Conservation (phyloP, 2,329 filamentous ascomycete species). For the Aureobasidium uvarum region DNA sequence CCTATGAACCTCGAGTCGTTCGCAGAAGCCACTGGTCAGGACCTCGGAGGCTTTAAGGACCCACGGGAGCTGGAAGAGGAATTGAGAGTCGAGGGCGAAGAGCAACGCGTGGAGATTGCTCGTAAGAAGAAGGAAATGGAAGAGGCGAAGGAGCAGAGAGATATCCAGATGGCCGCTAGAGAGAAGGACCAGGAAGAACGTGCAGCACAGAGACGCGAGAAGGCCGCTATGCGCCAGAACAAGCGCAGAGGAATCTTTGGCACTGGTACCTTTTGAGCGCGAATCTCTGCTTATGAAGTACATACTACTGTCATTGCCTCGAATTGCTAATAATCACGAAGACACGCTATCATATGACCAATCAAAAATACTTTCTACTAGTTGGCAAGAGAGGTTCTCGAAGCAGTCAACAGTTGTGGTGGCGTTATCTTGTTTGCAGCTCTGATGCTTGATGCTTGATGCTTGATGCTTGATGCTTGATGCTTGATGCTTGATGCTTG, state of each 20-base stretch:
- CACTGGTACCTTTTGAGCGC: constrained; percentile 29
- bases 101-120: constrained; percentile 38
- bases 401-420: neutral
- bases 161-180: constrained; percentile 36
- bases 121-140: constrained; percentile 39
- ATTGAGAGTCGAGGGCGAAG: constrained; percentile 35
- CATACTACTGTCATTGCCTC: neutral
- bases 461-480: neutral
- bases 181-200: constrained; percentile 35
- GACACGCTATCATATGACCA: constrained; percentile 2
- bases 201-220: constrained; percentile 35
- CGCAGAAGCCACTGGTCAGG: constrained; percentile 40
- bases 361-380: neutral
- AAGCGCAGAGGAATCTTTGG: constrained; percentile 33
- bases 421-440: neutral
- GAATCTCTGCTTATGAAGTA: neutral
- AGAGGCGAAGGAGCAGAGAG: constrained; percentile 38
- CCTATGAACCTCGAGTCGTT: constrained; percentile 45
- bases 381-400: neutral
- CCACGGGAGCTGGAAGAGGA: constrained; percentile 39
- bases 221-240: constrained; percentile 29
- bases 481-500: neutral
- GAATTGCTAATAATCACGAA: constrained; percentile 5
- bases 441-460: neutral
- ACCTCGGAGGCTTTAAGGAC: constrained; percentile 42